These are phyloP conservation scores for Coriaria nepalensis DNA, from an alignment of 306 rosid species.

Conservation along the genomic window DNA sequence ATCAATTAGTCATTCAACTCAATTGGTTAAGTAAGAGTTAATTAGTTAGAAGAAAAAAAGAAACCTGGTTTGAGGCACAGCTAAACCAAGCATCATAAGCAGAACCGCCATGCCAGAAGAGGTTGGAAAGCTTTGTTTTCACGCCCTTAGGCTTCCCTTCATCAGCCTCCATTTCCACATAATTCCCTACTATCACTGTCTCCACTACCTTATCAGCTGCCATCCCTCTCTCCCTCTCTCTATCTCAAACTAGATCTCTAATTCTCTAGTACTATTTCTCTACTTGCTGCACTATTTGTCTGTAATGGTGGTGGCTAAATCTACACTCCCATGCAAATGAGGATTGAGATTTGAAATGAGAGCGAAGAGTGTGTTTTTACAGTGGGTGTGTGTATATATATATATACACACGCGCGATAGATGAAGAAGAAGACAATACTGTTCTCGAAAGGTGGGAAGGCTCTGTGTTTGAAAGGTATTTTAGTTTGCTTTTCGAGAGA, in stretches of 20 bases:
- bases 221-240: slow-evolving; percentile 18
- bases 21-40: neutral
- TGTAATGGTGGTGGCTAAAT: neutral
- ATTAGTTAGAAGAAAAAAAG: neutral
- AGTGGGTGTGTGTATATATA: slow-evolving; percentile 24
- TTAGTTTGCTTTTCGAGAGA: neutral
- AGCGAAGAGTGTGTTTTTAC: neutral
- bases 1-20: neutral
- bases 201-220: slow-evolving; percentile 62
- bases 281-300: neutral
- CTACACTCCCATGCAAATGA: neutral
- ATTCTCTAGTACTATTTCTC: neutral
- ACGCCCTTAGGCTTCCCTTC: slow-evolving; percentile 48
- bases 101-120: slow-evolving; percentile 96
- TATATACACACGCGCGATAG: no score
- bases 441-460: slow-evolving; percentile 44
- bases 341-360: no score
- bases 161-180: slow-evolving; percentile 72
- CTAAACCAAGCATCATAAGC: slow-evolving; percentile 98
- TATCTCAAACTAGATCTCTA: no score
- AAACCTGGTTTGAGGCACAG: slow-evolving; percentile 95
- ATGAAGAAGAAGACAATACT: no score
- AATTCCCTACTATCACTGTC: slow-evolving; percentile 62
- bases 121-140: slow-evolving; percentile 47
- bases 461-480: slow-evolving; percentile 39